Evolutionary conservation across 2,329 filamentous ascomycete species (phyloP).

Genomic region (Chaetomiaceae sp.): DNA sequence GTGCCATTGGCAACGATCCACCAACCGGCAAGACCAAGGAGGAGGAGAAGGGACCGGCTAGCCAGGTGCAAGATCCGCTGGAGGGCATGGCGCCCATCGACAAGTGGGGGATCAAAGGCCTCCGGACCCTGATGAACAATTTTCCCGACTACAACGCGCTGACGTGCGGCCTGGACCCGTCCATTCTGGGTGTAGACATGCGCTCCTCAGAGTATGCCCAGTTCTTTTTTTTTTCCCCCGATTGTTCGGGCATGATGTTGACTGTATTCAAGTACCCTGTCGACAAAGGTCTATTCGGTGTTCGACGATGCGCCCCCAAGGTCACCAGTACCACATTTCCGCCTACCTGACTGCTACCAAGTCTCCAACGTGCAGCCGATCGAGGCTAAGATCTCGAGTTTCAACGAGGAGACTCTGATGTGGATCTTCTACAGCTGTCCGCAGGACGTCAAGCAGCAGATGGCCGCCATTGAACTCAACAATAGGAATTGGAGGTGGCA

Average conservation of each 20-base stretch:
- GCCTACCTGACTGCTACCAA: conserved; percentile 59
- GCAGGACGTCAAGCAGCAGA: conserved; percentile 55
- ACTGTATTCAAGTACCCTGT: conserved; percentile 40
- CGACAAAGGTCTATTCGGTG: conserved; percentile 54
- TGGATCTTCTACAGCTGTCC: conserved; percentile 66
- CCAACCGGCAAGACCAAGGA: conserved; percentile 37
- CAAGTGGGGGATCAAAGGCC: conserved; percentile 59
- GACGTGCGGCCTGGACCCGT: conserved; percentile 54
- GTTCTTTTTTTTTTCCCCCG: not conserved
- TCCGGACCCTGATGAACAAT: conserved; percentile 57
- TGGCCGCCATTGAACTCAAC: conserved; percentile 57
- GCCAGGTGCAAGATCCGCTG: conserved; percentile 50
- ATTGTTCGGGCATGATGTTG: conserved; percentile 5
- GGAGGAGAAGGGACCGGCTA: conserved; percentile 34
- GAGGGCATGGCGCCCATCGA: conserved; percentile 56
- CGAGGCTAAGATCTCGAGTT: conserved; percentile 58
- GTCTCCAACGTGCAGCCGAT: conserved; percentile 61
- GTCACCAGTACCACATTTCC: conserved; percentile 51
- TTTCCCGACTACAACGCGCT: conserved; percentile 57
- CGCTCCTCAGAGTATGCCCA: conserved; percentile 49
- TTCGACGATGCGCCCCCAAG: conserved; percentile 55
- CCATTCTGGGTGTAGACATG: conserved; percentile 51
- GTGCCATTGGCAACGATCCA: conserved; percentile 43
- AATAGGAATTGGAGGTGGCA: conserved; percentile 64
- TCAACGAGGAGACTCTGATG: conserved; percentile 63